Evolutionary conservation across 257 asterid genomes (phyloP).

Genomic region (Agastache rugosa): DNA sequence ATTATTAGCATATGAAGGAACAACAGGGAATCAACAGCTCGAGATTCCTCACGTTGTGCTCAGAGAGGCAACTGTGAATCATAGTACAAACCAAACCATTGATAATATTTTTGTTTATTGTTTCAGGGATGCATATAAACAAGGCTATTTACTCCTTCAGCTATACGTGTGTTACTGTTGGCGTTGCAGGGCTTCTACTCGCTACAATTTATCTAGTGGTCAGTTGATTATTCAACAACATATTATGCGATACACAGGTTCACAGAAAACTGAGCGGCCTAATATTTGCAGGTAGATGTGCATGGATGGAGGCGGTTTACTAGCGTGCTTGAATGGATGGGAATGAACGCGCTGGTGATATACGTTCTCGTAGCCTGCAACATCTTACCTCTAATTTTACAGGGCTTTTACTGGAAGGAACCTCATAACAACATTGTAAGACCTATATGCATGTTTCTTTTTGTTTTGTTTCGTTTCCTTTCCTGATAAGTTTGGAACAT

Average conservation of each 20-base stretch:
- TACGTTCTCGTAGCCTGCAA: conserved; percentile 68
- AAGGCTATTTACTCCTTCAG: conserved; percentile 72
- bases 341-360: conserved; percentile 59
- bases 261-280: conserved; percentile 15
- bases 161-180: conserved; percentile 67
- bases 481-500: background rate
- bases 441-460: background rate
- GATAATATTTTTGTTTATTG: conserved; percentile 8
- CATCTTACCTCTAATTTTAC: conserved; percentile 57
- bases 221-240: background rate
- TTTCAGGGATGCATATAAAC: conserved; percentile 68
- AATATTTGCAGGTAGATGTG: conserved; percentile 56
- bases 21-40: background rate
- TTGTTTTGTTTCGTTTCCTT: background rate
- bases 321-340: conserved; percentile 60
- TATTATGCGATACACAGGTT: background rate
- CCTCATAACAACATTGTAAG: conserved; percentile 63
- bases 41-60: background rate
- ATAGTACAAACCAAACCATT: no score
- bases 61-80: background rate
- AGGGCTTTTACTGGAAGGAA: conserved; percentile 64
- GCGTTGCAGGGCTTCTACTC: conserved; percentile 67
- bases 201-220: conserved; percentile 64
- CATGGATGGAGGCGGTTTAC: conserved; percentile 52
- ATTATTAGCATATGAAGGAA: background rate